A percentile compares a stretch with the other conserved stretches of the same genome.
Evolutionary conservation across 331 rosid species (phyloP).

Genomic region (Phaseolus coccineus): DNA sequence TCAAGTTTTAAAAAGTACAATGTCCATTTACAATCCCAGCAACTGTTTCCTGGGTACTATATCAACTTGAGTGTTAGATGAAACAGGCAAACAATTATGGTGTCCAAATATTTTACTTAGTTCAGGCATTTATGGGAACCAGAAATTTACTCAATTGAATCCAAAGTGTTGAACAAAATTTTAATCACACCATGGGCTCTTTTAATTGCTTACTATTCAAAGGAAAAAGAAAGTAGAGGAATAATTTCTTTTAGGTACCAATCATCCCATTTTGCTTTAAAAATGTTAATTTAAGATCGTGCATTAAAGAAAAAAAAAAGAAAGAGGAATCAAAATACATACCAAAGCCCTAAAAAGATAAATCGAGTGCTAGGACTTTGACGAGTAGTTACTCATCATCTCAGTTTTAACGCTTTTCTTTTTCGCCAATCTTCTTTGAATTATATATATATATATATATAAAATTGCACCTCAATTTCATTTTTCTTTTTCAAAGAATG

Average conservation of each 20-base stretch:
- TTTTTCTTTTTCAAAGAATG: slow-evolving; percentile 11
- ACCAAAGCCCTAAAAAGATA: slow-evolving; percentile 20
- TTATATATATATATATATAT: neutral
- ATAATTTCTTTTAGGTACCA: neutral
- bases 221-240: neutral
- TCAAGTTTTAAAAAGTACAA: slow-evolving; percentile 24
- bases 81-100: slow-evolving; percentile 47
- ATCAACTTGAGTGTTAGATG: slow-evolving; percentile 35
- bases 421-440: slow-evolving; percentile 21
- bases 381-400: slow-evolving; percentile 27
- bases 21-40: slow-evolving; percentile 40
- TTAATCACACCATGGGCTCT: slow-evolving; percentile 25
- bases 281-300: slow-evolving; percentile 3
- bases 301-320: neutral
- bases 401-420: slow-evolving; percentile 25
- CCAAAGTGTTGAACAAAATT: slow-evolving; percentile 18
- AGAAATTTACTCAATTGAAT: slow-evolving; percentile 33
- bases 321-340: slow-evolving; percentile 4
- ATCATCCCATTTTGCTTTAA: slow-evolving; percentile 32
- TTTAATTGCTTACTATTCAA: slow-evolving; percentile 34
- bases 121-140: slow-evolving; percentile 37
- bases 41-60: slow-evolving; percentile 34
- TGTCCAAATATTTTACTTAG: slow-evolving; percentile 33
- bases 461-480: neutral
- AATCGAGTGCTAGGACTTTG: slow-evolving; percentile 16